These are phyloP conservation scores for Corniculantispora saksenae DNA, from an alignment of 2,329 filamentous ascomycete species.

Conservation along the genomic window DNA sequence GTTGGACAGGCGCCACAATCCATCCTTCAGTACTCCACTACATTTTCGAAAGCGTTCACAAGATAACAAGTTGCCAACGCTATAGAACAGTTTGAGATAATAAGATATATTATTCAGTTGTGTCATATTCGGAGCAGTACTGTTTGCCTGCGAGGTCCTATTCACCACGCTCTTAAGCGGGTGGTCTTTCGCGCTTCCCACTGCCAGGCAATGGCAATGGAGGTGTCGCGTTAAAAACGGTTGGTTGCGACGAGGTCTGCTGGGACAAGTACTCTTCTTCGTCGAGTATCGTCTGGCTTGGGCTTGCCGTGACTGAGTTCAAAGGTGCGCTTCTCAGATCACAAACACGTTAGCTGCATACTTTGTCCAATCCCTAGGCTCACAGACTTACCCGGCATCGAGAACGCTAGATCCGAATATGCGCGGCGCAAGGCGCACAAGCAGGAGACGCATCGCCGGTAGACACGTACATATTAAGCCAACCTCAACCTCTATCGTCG, in stretches of 20 bases:
- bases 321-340: background rate
- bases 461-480: slow-evolving; percentile 36
- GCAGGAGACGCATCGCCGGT: slow-evolving; percentile 31
- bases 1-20: too few species aligned
- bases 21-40: too few species aligned
- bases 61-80: too few species aligned
- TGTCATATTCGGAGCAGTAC: too few species aligned
- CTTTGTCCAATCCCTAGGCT: background rate
- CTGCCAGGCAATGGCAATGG: background rate
- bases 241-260: background rate
- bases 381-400: background rate
- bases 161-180: too few species aligned
- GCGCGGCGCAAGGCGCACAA: slow-evolving; percentile 19
- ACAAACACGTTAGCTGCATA: background rate
- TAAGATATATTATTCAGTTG: too few species aligned
- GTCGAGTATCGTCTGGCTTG: background rate
- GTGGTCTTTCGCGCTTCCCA: background rate
- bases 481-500: slow-evolving; percentile 34
- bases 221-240: background rate
- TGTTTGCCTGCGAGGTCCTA: too few species aligned
- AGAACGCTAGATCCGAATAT: background rate
- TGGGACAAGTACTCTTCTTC: background rate
- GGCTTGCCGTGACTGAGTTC: background rate
- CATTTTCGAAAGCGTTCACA: too few species aligned
- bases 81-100: too few species aligned